Evolutionary conservation across 2,329 filamentous ascomycete genomes (phyloP).

Genomic region (Gnomoniopsis smithogilvyi): DNA sequence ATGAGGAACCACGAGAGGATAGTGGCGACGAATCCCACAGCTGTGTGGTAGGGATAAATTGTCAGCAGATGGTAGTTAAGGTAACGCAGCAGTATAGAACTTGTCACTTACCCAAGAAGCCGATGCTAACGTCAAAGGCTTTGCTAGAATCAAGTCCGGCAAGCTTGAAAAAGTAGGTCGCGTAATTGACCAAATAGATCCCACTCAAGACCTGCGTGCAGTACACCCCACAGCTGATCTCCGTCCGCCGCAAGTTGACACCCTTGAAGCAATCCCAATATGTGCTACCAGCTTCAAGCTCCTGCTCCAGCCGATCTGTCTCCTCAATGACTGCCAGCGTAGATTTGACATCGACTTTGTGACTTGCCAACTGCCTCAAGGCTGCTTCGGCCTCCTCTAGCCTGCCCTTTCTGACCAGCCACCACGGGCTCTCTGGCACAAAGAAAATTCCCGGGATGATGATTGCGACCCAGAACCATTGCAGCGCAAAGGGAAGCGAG

Average conservation of each 20-base stretch:
- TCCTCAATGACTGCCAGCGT: conserved; percentile 54
- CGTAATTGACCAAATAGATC: conserved; percentile 62
- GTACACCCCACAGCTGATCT: conserved; percentile 59
- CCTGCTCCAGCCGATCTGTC: conserved; percentile 54
- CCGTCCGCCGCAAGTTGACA: conserved; percentile 48
- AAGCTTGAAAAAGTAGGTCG: conserved; percentile 58
- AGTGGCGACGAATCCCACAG: conserved; percentile 51
- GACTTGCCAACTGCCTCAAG: conserved; percentile 41
- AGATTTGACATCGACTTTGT: conserved; percentile 43
- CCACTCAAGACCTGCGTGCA: conserved; percentile 63
- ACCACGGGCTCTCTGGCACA: conserved; percentile 49
- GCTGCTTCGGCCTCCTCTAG: conserved; percentile 37
- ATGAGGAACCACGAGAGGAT: conserved; percentile 52
- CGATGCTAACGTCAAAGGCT: conserved; percentile 55
- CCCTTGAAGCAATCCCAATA: conserved; percentile 50
- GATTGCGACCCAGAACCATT: conserved; percentile 48
- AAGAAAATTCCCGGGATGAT: conserved; percentile 43
- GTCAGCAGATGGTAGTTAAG: conserved; percentile 6
- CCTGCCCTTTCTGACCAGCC: conserved; percentile 42
- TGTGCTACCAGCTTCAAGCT: conserved; percentile 43
- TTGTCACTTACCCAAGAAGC: conserved; percentile 35
- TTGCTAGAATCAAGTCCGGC: conserved; percentile 47
- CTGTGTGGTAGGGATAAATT: conserved; percentile 14
- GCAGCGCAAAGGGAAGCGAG: conserved; percentile 44
- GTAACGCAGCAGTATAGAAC: too few relatives aligned